phyloP scores from a whole-genome alignment of 2,329 filamentous ascomycete genomes.

The Domatiomyces catenatus region DNA sequence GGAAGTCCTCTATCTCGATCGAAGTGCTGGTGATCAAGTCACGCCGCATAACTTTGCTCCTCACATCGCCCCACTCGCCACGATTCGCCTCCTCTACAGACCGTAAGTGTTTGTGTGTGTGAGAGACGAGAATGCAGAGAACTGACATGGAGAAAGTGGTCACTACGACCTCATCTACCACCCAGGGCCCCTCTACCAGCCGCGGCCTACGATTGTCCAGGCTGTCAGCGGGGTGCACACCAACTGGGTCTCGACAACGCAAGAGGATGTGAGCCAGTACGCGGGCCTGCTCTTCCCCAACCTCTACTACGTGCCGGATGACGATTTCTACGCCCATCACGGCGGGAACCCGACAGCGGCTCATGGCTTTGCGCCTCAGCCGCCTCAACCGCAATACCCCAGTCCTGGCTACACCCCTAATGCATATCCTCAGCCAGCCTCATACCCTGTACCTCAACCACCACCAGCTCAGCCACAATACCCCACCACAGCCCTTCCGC shows the following conservation, averaged over 20 bases:
- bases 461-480: background rate
- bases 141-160: conserved; percentile 34
- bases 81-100: conserved; percentile 52
- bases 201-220: background rate
- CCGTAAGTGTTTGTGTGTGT: conserved; percentile 34
- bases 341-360: background rate
- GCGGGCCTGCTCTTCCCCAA: background rate
- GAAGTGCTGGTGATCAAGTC: conserved; percentile 61
- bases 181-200: conserved; percentile 11
- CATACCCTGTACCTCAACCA: background rate
- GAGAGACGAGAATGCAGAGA: background rate
- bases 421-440: background rate
- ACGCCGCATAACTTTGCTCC: conserved; percentile 34
- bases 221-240: background rate
- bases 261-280: background rate
- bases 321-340: background rate
- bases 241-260: background rate
- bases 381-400: background rate
- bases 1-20: conserved; percentile 82
- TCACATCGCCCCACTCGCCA: conserved; percentile 34
- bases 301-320: background rate
- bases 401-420: background rate
- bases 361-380: background rate
- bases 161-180: conserved; percentile 94
- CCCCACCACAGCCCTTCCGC: background rate